Evolutionary conservation across 441 rosid species (phyloP).

Genomic region (Gossypium schwendimanii): DNA sequence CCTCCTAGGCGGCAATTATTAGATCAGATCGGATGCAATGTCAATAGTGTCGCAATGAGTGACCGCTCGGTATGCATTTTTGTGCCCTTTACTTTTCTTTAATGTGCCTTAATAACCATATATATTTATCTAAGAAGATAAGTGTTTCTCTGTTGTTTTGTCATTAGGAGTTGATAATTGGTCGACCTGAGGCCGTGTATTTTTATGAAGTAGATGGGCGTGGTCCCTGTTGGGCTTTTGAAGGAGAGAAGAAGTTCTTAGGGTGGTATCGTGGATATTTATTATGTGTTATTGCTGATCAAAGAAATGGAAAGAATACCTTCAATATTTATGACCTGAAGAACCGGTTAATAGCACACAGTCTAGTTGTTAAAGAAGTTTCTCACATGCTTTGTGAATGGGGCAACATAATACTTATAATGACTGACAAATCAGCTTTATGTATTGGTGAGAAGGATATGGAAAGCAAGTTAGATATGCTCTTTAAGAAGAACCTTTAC

Average conservation of each 20-base stretch:
- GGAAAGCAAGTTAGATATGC: conserved; percentile 98
- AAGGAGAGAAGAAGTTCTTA: conserved; percentile 83
- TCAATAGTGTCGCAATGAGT: conserved; percentile 78
- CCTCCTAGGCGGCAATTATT: conserved; percentile 71
- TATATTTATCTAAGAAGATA: conserved; percentile 12
- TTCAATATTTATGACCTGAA: conserved; percentile 86
- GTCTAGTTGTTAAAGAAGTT: conserved; percentile 72
- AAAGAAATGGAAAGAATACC: conserved; percentile 59
- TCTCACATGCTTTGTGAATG: conserved; percentile 91
- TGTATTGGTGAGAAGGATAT: conserved; percentile 92
- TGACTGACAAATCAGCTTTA: conserved; percentile 61
- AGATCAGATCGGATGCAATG: conserved; percentile 74
- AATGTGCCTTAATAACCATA: background rate
- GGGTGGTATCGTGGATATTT: conserved; percentile 97
- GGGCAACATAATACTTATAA: conserved; percentile 82
- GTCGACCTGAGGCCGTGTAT: conserved; percentile 92
- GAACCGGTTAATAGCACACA: conserved; percentile 87
- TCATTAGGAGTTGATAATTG: conserved; percentile 77
- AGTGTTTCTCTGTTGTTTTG: conserved; percentile 18
- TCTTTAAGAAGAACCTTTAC: conserved; percentile 89
- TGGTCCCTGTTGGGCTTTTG: conserved; percentile 99
- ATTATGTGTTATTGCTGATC: conserved; percentile 79
- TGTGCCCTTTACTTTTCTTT: background rate
- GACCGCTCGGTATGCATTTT: conserved; percentile 65
- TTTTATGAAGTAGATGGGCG: conserved; percentile 97